Evolutionary conservation across 1,284 basidiomycete genomes (phyloP), one percentile per base, ranked within the genome.

Genomic region (Stygiomarasmius scandens): DNA sequence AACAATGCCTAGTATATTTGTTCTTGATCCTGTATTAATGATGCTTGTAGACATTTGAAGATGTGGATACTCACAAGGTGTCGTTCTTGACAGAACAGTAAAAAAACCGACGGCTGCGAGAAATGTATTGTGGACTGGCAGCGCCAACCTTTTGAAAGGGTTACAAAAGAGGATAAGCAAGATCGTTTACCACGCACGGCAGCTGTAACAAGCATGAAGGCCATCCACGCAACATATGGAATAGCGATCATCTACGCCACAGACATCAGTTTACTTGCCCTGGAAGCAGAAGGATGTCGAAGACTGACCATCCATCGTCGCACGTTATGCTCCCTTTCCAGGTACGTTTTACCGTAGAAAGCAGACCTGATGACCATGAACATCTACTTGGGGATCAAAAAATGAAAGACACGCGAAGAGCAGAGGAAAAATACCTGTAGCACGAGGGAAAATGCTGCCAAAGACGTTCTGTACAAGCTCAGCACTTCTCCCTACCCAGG

Each of bases 71-170:
- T 61, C 63, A 81, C 79, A 80, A 61, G 12, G 67, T 55, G 5
- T 65, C 38, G 11, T 66, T 71, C n/a, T 76, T 62, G 9, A 81
- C 71, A 3, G 79, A 81, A 60, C 80, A 82, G 62, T 81, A 81
- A 62, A 82, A 80, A 60, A 79, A 79, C 3, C 79, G 74, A 19
- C 79, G 72, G 61, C 69, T 71, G n/a, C 79, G 74, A 20, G 77
- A 77, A 14, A 81, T 71, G 2, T 62, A 66, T 1, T 58, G 55
- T 8, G 76, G 74, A 50, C 77, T 64, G n/a, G 59, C 63, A 2
- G 72, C 69, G 1, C 78, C 79, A 52, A 78, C 66, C 79, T 80
- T 24, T 55, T n/a, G 5, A 46, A 24, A 50, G 23, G 19, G 14
- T 14, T 24, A 48, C 52, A 46, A 44, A 16, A 51, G 34, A 27